Percentiles rank a stretch among this genome's conserved stretches.
Evolutionary conservation across 805 yeast species (phyloP).

Genomic region (Priceomyces haplophilus): DNA sequence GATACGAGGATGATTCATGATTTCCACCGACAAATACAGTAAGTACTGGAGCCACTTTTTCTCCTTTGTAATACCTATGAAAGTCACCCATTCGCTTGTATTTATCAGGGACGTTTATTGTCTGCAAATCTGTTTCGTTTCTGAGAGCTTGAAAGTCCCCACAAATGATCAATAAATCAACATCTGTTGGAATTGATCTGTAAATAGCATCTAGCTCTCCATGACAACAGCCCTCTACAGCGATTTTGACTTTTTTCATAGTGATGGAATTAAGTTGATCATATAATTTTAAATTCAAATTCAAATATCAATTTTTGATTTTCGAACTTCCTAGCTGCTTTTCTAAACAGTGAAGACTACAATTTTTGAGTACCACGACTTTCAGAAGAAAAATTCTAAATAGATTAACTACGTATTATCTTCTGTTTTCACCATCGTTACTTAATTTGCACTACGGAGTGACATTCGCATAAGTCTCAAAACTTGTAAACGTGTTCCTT

Average conservation of each 20-base stretch:
- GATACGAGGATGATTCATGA: conserved; percentile 83
- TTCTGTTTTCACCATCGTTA: no score
- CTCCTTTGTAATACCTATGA: conserved; percentile 62
- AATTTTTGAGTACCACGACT: no score
- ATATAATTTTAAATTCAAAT: no score
- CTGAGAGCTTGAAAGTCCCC: conserved; percentile 92
- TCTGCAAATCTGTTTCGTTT: conserved; percentile 55
- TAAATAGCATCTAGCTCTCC: conserved; percentile 71
- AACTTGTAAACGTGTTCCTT: conserved; percentile 89
- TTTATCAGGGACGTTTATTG: conserved; percentile 77
- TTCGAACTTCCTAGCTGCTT: no score
- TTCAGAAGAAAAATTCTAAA: no score
- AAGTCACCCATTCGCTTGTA: conserved; percentile 79
- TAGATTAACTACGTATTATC: no score
- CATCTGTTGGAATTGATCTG: conserved; percentile 13
- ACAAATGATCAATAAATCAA: conserved; percentile 60
- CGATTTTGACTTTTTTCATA: conserved; percentile 37
- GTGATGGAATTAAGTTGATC: no score
- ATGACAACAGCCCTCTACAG: conserved; percentile 89
- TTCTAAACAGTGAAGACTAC: no score
- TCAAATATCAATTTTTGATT: no score
- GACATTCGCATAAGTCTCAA: conserved; percentile 27
- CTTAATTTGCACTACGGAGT: no score
- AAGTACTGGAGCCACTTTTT: conserved; percentile 60
- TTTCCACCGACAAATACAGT: conserved; percentile 93